Base-by-base conservation (phyloP, 768 basidiomycete species). In the Boletales sp. region DNA sequence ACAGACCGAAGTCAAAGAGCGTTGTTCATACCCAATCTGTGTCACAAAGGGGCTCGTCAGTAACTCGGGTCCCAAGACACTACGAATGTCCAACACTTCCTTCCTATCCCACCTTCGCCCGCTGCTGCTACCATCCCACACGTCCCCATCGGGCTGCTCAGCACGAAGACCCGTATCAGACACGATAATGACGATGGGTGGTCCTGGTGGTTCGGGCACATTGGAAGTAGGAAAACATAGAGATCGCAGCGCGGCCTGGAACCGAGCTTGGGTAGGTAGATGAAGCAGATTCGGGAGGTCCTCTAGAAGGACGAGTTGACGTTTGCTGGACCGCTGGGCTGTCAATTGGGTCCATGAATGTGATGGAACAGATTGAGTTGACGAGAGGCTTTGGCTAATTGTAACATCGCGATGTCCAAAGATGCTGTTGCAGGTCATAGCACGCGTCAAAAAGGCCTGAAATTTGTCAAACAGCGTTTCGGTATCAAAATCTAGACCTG, bases 251-350 rank as follows among this genome's bases (percentile, higher is more conserved):
- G 84, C 74, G 0, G 79, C 74, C 61, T 93, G 92, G 65, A 95
- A 94, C 9, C 79, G 78, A 13, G 72, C 68, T 59, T 83, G 85
- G 0, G 86, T 90, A 19, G 75, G 70, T 6, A 72, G 66, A 68
- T 93, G 91, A 5, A 91, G 72, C 47, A 97, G 81, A 62, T 98
- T 97, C 0, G 95, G 97, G 1, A 99, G 77, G 49, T 94, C 89
- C 68, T 94, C 91, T 8, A 97, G 73, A 5, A 97, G 81, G 45
- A 97, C 77, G 7, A 94, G 61, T 31, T 83, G 82, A 0, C 76
- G 78, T 55, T 69, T 71, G 43, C 52, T 46, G 27, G 48, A 43
- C 48, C 30, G 43, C 17, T 39, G 52, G 2, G 40, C 13, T 10
- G 48, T 37, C 17, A 49, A 15, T 34, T 24, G 50, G 19, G 39